These are phyloP conservation scores for Fusarium torulosum DNA, from an alignment of 2,329 filamentous ascomycete genomes.

Conservation along the genomic window DNA sequence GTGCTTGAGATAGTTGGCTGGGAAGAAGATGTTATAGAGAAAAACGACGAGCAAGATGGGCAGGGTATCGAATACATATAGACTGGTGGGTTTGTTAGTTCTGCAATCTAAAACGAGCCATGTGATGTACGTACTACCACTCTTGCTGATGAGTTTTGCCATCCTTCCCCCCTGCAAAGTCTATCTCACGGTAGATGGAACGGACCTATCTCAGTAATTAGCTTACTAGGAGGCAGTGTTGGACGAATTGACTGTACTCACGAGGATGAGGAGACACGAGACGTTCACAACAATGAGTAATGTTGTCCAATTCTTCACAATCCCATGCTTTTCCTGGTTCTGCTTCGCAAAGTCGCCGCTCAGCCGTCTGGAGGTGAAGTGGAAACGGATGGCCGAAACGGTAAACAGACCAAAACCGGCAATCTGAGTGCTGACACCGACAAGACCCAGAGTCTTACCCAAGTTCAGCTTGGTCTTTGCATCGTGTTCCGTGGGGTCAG, in stretches of 20 bases:
- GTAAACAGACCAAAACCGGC: constrained; percentile 61
- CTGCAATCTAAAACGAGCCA: accelerated
- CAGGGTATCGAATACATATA: constrained; percentile 38
- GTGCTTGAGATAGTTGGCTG: constrained; percentile 32
- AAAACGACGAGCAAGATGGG: constrained; percentile 36
- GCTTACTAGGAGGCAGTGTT: accelerated
- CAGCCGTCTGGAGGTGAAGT: constrained; percentile 55
- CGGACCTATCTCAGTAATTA: constrained; percentile 21
- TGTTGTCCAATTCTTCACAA: constrained; percentile 28
- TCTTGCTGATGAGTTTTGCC: constrained; percentile 36
- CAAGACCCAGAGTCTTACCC: constrained; percentile 37
- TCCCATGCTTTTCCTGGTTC: constrained; percentile 32
- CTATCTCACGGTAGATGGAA: constrained; percentile 41
- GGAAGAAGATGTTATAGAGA: constrained; percentile 41
- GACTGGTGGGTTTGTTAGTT: neutral
- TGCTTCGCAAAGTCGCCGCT: constrained; percentile 24
- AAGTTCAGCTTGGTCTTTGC: constrained; percentile 46
- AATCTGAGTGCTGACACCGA: constrained; percentile 55
- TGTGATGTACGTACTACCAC: constrained; percentile 36
- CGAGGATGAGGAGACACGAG: constrained; percentile 40
- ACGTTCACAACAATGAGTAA: constrained; percentile 31
- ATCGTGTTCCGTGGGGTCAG: constrained; percentile 49
- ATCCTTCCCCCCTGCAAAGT: constrained; percentile 35
- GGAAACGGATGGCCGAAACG: constrained; percentile 60
- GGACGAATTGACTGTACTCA: neutral